phyloP scores from a whole-genome alignment of 164 flowering plant species.

The Umbellularia californica region DNA sequence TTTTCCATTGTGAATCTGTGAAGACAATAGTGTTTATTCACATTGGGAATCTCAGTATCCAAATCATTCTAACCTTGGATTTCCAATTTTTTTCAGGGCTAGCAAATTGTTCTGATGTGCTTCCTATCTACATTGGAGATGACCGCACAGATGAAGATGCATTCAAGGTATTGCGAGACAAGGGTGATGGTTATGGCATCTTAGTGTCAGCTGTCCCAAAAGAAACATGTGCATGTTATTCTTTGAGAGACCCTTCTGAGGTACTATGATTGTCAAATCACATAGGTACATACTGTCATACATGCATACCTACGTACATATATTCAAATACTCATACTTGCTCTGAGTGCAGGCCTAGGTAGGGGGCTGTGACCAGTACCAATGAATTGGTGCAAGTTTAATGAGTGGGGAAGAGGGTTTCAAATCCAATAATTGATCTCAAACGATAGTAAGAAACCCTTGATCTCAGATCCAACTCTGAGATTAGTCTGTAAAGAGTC shows the following conservation, averaged over 20 bases:
- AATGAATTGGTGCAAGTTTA: too few relatives aligned
- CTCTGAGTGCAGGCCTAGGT: too few relatives aligned
- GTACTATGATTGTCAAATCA: constrained; percentile 21
- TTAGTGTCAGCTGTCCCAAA: constrained; percentile 68
- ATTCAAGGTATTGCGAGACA: constrained; percentile 83
- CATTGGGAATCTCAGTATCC: too few relatives aligned
- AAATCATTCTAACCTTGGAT: too few relatives aligned
- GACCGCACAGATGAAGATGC: constrained; percentile 98
- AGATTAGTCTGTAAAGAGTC: not conserved
- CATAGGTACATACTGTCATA: not conserved
- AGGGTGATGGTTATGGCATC: constrained; percentile 58
- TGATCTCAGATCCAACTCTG: not conserved
- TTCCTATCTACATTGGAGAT: constrained; percentile 88
- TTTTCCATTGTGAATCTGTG: too few relatives aligned
- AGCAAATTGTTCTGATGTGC: constrained; percentile 52
- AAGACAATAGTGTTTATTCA: too few relatives aligned
- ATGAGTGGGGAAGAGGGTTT: not conserved
- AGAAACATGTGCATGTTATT: constrained; percentile 64
- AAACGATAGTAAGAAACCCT: not conserved
- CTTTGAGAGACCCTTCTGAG: constrained; percentile 73
- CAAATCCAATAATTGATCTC: not conserved
- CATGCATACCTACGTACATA: not conserved
- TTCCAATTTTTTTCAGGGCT: constrained; percentile 36
- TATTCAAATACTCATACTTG: not conserved
- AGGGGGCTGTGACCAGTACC: too few relatives aligned